Percentiles rank a stretch among this genome's conserved stretches.
These are phyloP conservation scores for Polysphondylium violaceum DNA, from an alignment of 78 protist species.

Conservation along the genomic window DNA sequence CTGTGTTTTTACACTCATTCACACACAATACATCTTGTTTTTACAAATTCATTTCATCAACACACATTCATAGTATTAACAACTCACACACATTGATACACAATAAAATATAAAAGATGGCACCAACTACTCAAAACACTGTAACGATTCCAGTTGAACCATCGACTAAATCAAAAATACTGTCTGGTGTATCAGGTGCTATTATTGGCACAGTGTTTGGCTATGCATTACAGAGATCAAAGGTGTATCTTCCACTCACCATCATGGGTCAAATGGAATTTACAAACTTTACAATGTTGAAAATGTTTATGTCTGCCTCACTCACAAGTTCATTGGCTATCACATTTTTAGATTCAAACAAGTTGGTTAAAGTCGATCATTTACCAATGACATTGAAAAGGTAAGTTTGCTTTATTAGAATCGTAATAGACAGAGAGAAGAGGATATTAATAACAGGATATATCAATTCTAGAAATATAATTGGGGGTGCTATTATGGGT, in stretches of 20 bases:
- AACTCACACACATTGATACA: no score
- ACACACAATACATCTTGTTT: no score
- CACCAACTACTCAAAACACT: no score
- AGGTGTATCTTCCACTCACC: slow-evolving; percentile 47
- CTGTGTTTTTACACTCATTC: no score
- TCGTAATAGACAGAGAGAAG: not conserved
- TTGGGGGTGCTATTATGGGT: slow-evolving; percentile 78
- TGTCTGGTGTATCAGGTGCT: slow-evolving; percentile 12
- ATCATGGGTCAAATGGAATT: slow-evolving; percentile 71
- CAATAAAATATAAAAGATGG: no score
- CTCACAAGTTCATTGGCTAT: slow-evolving; percentile 44
- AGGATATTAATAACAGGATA: not conserved
- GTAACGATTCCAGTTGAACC: no score
- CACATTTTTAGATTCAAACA: slow-evolving; percentile 4
- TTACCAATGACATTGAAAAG: slow-evolving; percentile 26
- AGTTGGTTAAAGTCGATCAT: not conserved
- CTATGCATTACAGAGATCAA: slow-evolving; percentile 43
- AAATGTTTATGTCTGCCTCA: slow-evolving; percentile 75
- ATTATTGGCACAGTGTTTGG: slow-evolving; percentile 53
- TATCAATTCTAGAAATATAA: slow-evolving; percentile 22
- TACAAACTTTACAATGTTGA: slow-evolving; percentile 63
- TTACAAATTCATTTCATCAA: no score
- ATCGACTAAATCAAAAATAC: no score
- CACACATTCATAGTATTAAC: no score
- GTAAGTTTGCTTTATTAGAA: not conserved